Evolutionary conservation across 352 stramenopile genomes (phyloP).

Genomic region (Aphanomyces euteiches): DNA sequence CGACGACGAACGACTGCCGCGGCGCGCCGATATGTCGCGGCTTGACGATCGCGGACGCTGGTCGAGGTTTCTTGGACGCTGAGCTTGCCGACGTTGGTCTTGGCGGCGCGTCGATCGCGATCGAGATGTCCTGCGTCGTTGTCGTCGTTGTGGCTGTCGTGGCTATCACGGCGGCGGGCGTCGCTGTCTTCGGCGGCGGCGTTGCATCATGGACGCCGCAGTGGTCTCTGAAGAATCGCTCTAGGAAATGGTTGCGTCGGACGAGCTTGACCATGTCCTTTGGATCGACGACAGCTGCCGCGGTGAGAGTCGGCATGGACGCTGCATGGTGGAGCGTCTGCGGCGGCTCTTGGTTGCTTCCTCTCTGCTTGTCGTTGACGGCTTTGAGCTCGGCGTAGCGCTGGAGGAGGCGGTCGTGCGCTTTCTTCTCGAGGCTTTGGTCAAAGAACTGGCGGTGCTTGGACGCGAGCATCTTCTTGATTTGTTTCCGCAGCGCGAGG

Average conservation of each 20-base stretch:
- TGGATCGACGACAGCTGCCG: not conserved
- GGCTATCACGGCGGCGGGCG: not conserved
- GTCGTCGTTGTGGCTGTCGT: not conserved
- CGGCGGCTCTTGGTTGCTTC: conserved; percentile 24
- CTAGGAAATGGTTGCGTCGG: conserved; percentile 23
- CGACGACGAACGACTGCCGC: conserved; percentile 25
- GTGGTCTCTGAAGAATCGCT: conserved; percentile 14
- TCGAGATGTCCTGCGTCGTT: conserved; percentile 6
- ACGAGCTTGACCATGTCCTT: conserved; percentile 5
- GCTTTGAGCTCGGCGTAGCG: conserved; percentile 44
- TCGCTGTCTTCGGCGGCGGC: not conserved
- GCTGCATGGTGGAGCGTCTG: not conserved
- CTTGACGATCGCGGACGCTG: conserved; percentile 23
- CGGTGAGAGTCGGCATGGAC: not conserved
- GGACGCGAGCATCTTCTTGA: conserved; percentile 74
- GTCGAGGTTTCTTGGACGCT: conserved; percentile 1
- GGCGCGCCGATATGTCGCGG: conserved; percentile 15
- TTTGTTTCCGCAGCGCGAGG: conserved; percentile 43
- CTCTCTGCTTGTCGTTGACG: conserved; percentile 43
- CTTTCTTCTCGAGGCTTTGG: conserved; percentile 46
- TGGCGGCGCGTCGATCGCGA: not conserved
- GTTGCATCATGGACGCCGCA: not conserved
- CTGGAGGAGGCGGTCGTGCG: conserved; percentile 50
- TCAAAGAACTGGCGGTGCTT: conserved; percentile 75
- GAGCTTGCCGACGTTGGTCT: not conserved